Conservation (phyloP, 768 basidiomycete genomes). For the Austroboletus eburneus region DNA sequence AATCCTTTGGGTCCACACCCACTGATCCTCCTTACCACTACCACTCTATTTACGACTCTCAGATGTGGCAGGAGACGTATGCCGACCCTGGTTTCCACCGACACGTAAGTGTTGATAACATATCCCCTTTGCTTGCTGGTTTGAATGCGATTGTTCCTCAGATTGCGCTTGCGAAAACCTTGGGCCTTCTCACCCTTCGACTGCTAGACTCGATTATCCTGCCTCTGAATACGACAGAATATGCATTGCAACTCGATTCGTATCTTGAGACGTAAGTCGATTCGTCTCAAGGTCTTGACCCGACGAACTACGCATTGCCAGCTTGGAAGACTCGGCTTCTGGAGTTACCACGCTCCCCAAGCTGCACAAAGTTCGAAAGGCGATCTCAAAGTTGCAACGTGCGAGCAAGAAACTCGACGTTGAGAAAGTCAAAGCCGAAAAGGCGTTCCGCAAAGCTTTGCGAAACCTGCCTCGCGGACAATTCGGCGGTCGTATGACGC, state of each 20-base stretch:
- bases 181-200: conserved; percentile 58
- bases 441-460: conserved; percentile 45
- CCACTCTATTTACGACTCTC: conserved; percentile 66
- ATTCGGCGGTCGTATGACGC: neutral
- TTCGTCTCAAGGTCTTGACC: conserved; percentile 19
- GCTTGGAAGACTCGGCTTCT: conserved; percentile 48
- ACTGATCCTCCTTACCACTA: conserved; percentile 71
- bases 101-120: conserved; percentile 44
- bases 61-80: conserved; percentile 68
- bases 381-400: conserved; percentile 44
- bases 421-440: conserved; percentile 55
- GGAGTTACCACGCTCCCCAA: conserved; percentile 18
- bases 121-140: neutral
- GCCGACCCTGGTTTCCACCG: conserved; percentile 72
- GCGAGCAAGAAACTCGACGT: conserved; percentile 54
- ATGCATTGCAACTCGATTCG: conserved; percentile 54
- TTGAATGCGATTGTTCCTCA: conserved; percentile 17
- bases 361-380: conserved; percentile 42
- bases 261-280: conserved; percentile 56
- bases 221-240: conserved; percentile 75
- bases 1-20: conserved; percentile 27
- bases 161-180: conserved; percentile 61
- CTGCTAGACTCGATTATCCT: conserved; percentile 57
- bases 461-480: conserved; percentile 19
- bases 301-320: conserved; percentile 26